phyloP scores from a whole-genome alignment of 2,329 filamentous ascomycete genomes.

The Penicillium aurantiogriseum region DNA sequence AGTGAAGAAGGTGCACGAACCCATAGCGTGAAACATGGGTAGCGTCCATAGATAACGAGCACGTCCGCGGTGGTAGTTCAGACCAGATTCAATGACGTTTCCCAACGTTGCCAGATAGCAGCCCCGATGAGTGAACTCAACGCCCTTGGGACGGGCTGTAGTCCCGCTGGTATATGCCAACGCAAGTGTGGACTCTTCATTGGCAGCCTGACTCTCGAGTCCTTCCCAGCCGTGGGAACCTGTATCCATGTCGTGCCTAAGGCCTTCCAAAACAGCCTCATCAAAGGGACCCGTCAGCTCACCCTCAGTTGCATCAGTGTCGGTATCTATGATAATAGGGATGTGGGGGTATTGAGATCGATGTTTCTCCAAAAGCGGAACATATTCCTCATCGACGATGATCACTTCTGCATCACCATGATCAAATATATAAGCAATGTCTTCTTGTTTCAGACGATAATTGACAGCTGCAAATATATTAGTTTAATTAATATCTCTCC shows the following conservation, averaged over 20 bases:
- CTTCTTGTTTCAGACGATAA: slow-evolving; percentile 74
- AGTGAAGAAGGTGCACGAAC: slow-evolving; percentile 31
- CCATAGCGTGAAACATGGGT: slow-evolving; percentile 75
- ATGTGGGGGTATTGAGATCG: slow-evolving; percentile 60
- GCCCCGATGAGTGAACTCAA: slow-evolving; percentile 85
- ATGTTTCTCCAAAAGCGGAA: slow-evolving; percentile 67
- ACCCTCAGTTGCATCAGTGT: slow-evolving; percentile 75
- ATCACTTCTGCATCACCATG: slow-evolving; percentile 84
- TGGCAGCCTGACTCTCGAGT: slow-evolving; percentile 65
- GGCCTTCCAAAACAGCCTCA: slow-evolving; percentile 75
- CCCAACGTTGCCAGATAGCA: slow-evolving; percentile 79
- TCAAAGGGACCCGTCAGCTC: slow-evolving; percentile 78
- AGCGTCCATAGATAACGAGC: slow-evolving; percentile 89
- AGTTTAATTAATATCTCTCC: slow-evolving; percentile 20
- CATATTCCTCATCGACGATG: slow-evolving; percentile 80
- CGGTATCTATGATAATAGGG: slow-evolving; percentile 75
- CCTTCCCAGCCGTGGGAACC: slow-evolving; percentile 73
- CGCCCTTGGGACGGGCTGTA: slow-evolving; percentile 86
- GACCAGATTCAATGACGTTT: slow-evolving; percentile 83
- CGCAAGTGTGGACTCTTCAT: slow-evolving; percentile 80
- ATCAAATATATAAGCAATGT: slow-evolving; percentile 86
- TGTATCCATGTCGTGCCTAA: slow-evolving; percentile 66
- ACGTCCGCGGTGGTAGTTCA: slow-evolving; percentile 68
- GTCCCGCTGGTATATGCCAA: slow-evolving; percentile 94
- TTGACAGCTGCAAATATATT: slow-evolving; percentile 55